Evolutionary conservation across 306 rosid species (phyloP).

Genomic region (Trifolium pratense): DNA sequence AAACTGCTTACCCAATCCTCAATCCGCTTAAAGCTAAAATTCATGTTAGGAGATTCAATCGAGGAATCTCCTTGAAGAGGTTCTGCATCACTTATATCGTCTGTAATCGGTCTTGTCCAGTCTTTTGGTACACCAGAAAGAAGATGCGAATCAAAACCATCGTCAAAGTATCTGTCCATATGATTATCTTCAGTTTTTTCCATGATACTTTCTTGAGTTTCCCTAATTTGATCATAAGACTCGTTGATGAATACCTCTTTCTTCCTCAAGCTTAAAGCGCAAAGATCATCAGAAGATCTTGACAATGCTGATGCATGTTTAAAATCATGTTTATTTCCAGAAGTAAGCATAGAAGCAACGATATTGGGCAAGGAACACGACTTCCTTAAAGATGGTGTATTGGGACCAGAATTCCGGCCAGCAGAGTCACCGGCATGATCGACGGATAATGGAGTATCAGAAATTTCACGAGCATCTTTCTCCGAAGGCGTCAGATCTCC

Average conservation of each 20-base stretch:
- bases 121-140: slow-evolving; percentile 59
- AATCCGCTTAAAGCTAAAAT: slow-evolving; percentile 75
- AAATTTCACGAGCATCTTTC: slow-evolving; percentile 58
- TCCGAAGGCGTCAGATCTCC: slow-evolving; percentile 57
- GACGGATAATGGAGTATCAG: slow-evolving; percentile 53
- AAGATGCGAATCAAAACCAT: slow-evolving; percentile 57
- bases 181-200: slow-evolving; percentile 50
- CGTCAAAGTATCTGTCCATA: slow-evolving; percentile 54
- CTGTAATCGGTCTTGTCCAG: slow-evolving; percentile 68
- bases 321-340: slow-evolving; percentile 36
- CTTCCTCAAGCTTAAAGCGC: slow-evolving; percentile 48
- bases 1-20: slow-evolving; percentile 90
- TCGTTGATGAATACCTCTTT: slow-evolving; percentile 49
- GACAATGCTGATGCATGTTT: slow-evolving; percentile 47
- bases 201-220: slow-evolving; percentile 43
- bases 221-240: slow-evolving; percentile 49
- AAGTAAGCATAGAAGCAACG: slow-evolving; percentile 46
- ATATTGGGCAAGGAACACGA: slow-evolving; percentile 68
- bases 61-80: slow-evolving; percentile 50
- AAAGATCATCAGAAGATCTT: slow-evolving; percentile 74
- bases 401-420: slow-evolving; percentile 42
- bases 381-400: slow-evolving; percentile 49
- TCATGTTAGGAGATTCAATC: slow-evolving; percentile 54
- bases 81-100: slow-evolving; percentile 47
- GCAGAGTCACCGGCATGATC: slow-evolving; percentile 50